Conservation (phyloP, 1,284 basidiomycete genomes). For the Naganishia albida region DNA sequence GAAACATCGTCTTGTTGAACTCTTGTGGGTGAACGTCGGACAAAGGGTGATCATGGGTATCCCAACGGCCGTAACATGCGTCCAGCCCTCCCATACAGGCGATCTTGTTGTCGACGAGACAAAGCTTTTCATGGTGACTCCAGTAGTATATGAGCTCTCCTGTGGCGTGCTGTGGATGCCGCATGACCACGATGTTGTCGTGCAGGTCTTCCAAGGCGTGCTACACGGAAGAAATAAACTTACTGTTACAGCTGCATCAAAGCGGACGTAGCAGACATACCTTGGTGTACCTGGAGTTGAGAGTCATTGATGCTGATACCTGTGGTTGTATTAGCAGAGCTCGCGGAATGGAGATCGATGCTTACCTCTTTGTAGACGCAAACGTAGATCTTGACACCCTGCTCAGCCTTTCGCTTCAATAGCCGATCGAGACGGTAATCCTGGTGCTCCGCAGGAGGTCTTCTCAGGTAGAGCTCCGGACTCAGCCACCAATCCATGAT, state of each 20-base stretch:
- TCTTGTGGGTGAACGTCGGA: slow-evolving; percentile 87
- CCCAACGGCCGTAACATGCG: slow-evolving; percentile 93
- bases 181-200: slow-evolving; percentile 78
- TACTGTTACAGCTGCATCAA: neutral
- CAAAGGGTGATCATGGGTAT: slow-evolving; percentile 74
- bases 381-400: slow-evolving; percentile 86
- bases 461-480: slow-evolving; percentile 85
- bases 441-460: slow-evolving; percentile 76
- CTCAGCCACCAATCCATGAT: slow-evolving; percentile 63
- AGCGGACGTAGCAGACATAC: no score
- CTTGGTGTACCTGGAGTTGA: slow-evolving; percentile 83
- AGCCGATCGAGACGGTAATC: slow-evolving; percentile 85
- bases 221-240: slow-evolving; percentile 55
- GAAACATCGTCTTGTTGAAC: slow-evolving; percentile 78
- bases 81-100: slow-evolving; percentile 77
- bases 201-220: slow-evolving; percentile 76
- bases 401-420: slow-evolving; percentile 78
- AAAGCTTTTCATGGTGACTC: slow-evolving; percentile 57
- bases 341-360: neutral
- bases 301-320: slow-evolving; percentile 85
- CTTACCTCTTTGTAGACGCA: slow-evolving; percentile 61
- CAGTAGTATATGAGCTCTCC: slow-evolving; percentile 64
- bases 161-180: slow-evolving; percentile 86
- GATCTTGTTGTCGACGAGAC: slow-evolving; percentile 76
- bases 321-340: slow-evolving; percentile 40